Evolutionary conservation across 441 rosid species (phyloP), one percentile per base, ranked within the genome.

Genomic region (Erysimum pusillum): DNA sequence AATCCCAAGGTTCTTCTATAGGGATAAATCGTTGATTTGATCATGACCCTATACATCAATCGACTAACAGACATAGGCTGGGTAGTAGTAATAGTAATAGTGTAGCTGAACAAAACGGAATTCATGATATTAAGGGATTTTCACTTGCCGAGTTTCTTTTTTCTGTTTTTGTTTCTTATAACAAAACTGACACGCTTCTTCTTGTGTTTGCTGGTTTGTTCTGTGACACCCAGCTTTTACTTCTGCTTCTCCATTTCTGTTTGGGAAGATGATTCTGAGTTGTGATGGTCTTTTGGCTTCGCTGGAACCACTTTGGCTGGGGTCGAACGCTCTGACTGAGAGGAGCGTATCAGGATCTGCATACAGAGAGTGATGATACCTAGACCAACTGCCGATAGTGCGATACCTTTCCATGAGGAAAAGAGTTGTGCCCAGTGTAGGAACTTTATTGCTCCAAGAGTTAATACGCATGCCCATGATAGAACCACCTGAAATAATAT

Each of bases 261-360:
- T 75, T 81, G 78, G 7, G 82, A 80, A 2, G 78, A 67, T 67
- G 81, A 67, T 52, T 74, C 77, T 52, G 77, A 34, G 34, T 64
- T 25, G 39, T 51, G 22, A 14, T 76, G 14, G 18, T 60, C 77
- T 39, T 80, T 83, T 87, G 82, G 83, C 78, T 88, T 89, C n/a
- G 88, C 80, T 25, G 93, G 96, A 38, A 82, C 86, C 13, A 88
- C 87, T 86, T 91, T 91, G 60, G 97, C 92, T 6, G 96, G 94
- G 45, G 97, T 90, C 3, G 99, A 96, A 11, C 88, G 97, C 77
- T 96, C 99, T 4, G 99, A 83, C 87, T 93, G 99, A 8, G 98
- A 87, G 73, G 87, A 93, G 48, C 86, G 90, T 75, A 93, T 89
- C 85, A 93, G 61, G 79, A 92, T 80, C 48, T 96, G 97, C 99